These are phyloP conservation scores for Nymphaea thermarum DNA, from an alignment of 164 flowering plant genomes.

Conservation along the genomic window DNA sequence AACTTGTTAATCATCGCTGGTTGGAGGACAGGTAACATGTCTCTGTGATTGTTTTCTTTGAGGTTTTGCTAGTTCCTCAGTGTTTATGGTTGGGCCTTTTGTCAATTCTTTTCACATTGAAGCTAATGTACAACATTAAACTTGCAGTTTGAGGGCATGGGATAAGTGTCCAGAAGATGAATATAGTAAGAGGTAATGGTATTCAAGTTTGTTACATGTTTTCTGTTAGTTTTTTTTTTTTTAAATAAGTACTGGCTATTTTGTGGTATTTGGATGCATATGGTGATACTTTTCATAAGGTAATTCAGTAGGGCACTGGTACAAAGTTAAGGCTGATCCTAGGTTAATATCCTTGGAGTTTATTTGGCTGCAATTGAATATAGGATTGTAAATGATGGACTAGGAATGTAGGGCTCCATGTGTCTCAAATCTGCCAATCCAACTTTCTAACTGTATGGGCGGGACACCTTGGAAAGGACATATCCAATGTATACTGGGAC, in stretches of 20 bases:
- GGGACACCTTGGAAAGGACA: no score
- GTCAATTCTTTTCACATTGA: not conserved
- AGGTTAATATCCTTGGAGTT: no score
- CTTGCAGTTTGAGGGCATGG: conserved; percentile 80
- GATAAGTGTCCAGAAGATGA: conserved; percentile 63
- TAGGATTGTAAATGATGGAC: no score
- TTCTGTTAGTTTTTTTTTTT: no score
- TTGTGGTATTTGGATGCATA: not conserved
- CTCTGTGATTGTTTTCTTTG: not conserved
- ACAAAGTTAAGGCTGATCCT: no score
- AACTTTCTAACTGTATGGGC: no score
- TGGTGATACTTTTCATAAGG: no score
- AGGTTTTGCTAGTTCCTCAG: not conserved
- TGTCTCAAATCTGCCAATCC: no score
- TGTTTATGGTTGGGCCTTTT: not conserved
- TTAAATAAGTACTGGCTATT: not conserved
- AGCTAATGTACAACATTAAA: not conserved
- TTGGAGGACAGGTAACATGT: conserved; percentile 74
- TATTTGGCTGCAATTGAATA: no score
- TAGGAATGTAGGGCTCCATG: no score
- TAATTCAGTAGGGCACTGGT: no score
- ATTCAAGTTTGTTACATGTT: not conserved
- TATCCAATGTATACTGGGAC: no score
- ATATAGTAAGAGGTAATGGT: conserved; percentile 60
- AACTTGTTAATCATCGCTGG: conserved; percentile 90